A percentile compares a stretch with the other conserved stretches of the same genome.
Conservation (phyloP, 2,329 filamentous ascomycete species). For the Ophiostoma pallidulum region DNA sequence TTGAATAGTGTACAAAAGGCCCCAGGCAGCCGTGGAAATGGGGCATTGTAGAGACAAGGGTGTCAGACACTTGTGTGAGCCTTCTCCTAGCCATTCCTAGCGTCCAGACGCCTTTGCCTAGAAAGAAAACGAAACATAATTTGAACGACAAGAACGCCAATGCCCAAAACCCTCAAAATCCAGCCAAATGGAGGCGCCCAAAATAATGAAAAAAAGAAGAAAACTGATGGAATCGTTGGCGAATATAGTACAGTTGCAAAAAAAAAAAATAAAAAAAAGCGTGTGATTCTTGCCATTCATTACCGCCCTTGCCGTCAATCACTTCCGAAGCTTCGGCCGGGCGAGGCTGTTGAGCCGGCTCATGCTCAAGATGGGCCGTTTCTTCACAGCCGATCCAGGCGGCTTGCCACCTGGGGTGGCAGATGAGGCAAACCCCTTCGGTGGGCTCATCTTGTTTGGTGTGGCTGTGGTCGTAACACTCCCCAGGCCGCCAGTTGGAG, state of each 20-base stretch:
- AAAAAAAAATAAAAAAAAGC: too few species aligned
- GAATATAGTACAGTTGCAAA: background rate
- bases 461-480: slow-evolving; percentile 6
- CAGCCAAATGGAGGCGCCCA: too few species aligned
- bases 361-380: slow-evolving; percentile 42
- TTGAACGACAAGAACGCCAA: too few species aligned
- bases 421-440: slow-evolving; percentile 19
- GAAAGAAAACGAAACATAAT: too few species aligned
- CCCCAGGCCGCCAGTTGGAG: background rate
- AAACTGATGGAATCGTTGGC: too few species aligned
- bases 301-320: background rate
- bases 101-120: too few species aligned
- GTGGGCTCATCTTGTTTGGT: slow-evolving; percentile 18
- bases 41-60: background rate
- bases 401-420: slow-evolving; percentile 16
- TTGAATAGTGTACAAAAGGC: slow-evolving; percentile 4
- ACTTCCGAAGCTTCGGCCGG: slow-evolving; percentile 45
- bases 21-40: background rate
- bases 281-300: too few species aligned
- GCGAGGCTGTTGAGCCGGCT: slow-evolving; percentile 54
- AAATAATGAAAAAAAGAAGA: too few species aligned
- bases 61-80: background rate
- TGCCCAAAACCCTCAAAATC: too few species aligned
- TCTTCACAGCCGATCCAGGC: slow-evolving; percentile 43
- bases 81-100: too few species aligned